phyloP scores from a whole-genome alignment of 805 yeast genomes.

The Torulaspora maleeae region DNA sequence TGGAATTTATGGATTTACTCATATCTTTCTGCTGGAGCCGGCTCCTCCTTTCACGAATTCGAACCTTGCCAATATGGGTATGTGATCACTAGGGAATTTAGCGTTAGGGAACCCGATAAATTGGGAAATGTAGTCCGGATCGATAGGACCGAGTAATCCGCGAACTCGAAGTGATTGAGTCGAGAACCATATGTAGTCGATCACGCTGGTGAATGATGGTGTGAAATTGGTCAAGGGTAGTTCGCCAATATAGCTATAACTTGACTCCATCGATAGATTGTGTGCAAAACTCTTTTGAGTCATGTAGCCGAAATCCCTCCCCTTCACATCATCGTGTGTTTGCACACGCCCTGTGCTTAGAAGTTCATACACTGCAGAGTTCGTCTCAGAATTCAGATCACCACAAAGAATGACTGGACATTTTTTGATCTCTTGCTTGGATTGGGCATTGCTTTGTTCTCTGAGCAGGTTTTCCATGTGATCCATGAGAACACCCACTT shows the following conservation, averaged over 20 bases:
- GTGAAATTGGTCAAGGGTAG: conserved; percentile 92
- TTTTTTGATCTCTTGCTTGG: conserved; percentile 50
- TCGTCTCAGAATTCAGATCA: conserved; percentile 84
- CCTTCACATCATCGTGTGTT: conserved; percentile 74
- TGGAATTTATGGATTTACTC: conserved; percentile 7
- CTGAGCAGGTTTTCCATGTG: conserved; percentile 69
- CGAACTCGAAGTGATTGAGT: conserved; percentile 74
- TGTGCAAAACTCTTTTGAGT: conserved; percentile 87
- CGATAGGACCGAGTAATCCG: conserved; percentile 82
- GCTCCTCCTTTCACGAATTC: conserved; percentile 52
- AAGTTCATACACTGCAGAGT: conserved; percentile 89
- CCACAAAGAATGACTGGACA: conserved; percentile 86
- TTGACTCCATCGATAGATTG: conserved; percentile 73
- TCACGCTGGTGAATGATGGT: conserved; percentile 86
- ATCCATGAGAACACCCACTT: conserved; percentile 85
- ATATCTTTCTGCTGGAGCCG: conserved; percentile 31
- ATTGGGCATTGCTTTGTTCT: conserved; percentile 41
- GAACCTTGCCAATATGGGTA: conserved; percentile 78
- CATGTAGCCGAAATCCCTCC: conserved; percentile 85
- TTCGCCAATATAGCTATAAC: conserved; percentile 81
- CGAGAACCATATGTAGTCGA: conserved; percentile 95
- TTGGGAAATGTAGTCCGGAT: conserved; percentile 66
- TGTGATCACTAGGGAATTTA: conserved; percentile 90
- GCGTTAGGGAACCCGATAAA: conserved; percentile 92
- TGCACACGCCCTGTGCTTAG: conserved; percentile 77